phyloP scores from a whole-genome alignment of 2,329 filamentous ascomycete genomes.

The Neopestalotiopsis sp. region DNA sequence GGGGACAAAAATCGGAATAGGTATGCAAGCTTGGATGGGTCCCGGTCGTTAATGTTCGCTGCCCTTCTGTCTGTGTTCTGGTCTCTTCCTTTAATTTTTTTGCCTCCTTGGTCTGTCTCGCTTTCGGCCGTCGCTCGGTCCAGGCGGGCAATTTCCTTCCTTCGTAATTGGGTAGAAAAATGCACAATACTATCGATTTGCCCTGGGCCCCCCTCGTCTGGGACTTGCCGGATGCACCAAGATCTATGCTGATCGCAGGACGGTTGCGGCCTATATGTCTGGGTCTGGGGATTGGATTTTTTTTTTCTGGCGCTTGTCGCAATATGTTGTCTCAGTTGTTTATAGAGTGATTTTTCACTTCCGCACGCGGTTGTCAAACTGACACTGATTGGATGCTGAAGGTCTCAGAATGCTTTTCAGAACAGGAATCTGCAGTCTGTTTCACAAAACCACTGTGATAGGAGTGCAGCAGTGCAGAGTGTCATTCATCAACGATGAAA shows the following conservation, averaged over 20 bases:
- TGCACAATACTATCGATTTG: slow-evolving; percentile 3
- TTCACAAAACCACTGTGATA: neutral
- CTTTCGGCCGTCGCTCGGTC: slow-evolving; percentile 2
- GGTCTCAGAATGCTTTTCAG: neutral
- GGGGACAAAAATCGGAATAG: neutral
- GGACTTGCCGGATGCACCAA: neutral
- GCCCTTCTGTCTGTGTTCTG: neutral
- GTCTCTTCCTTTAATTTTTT: neutral
- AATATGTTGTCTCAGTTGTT: slow-evolving; percentile 7
- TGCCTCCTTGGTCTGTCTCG: neutral
- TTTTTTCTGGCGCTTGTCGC: neutral
- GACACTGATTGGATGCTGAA: neutral
- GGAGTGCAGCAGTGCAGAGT: neutral
- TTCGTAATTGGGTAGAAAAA: slow-evolving; percentile 1
- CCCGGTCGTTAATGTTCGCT: neutral
- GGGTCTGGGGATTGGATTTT: neutral
- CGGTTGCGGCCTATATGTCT: neutral
- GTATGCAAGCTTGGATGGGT: neutral
- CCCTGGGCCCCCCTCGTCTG: neutral
- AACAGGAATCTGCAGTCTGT: neutral
- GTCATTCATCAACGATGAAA: neutral
- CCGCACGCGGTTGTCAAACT: neutral
- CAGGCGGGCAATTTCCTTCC: slow-evolving; percentile 6
- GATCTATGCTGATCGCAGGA: neutral
- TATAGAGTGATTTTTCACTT: neutral